These are phyloP conservation scores for Skeletonema costatum DNA, from an alignment of 108 stramenopile genomes.

Conservation along the genomic window DNA sequence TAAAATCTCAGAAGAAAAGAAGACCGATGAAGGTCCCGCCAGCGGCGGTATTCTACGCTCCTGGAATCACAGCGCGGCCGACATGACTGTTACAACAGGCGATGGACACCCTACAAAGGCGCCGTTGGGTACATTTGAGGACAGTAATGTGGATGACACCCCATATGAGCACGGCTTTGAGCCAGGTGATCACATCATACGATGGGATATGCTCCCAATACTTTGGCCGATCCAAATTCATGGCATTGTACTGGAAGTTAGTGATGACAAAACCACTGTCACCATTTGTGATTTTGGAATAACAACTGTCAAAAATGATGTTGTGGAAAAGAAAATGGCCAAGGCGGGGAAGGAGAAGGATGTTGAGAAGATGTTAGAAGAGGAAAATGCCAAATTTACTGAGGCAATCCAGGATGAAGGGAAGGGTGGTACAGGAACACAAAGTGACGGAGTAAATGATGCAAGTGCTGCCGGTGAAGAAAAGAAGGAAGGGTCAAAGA, in stretches of 20 bases:
- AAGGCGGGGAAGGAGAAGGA: neutral
- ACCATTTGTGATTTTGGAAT: constrained; percentile 62
- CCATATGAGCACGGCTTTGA: constrained; percentile 52
- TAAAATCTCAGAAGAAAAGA: constrained; percentile 12
- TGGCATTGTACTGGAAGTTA: constrained; percentile 56
- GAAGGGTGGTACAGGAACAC: neutral
- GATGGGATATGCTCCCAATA: constrained; percentile 57
- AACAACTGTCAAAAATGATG: constrained; percentile 27
- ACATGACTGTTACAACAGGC: neutral
- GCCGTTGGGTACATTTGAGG: neutral
- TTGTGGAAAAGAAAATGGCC: constrained; percentile 11
- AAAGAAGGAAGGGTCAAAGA: neutral
- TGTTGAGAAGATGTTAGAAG: constrained; percentile 22
- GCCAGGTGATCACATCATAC: constrained; percentile 62
- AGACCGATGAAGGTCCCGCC: constrained; percentile 1
- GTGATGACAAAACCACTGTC: constrained; percentile 33
- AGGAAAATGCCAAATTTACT: constrained; percentile 28
- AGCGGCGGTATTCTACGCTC: neutral
- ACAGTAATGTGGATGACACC: constrained; percentile 25
- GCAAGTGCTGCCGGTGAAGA: neutral
- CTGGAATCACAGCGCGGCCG: neutral
- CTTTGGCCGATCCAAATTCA: constrained; percentile 66
- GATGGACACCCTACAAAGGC: neutral
- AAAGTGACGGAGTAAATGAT: neutral
- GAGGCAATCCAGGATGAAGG: constrained; percentile 11